These are phyloP conservation scores for Wickerhamomyces strasburgensis DNA, from an alignment of 805 yeast species.

Conservation along the genomic window DNA sequence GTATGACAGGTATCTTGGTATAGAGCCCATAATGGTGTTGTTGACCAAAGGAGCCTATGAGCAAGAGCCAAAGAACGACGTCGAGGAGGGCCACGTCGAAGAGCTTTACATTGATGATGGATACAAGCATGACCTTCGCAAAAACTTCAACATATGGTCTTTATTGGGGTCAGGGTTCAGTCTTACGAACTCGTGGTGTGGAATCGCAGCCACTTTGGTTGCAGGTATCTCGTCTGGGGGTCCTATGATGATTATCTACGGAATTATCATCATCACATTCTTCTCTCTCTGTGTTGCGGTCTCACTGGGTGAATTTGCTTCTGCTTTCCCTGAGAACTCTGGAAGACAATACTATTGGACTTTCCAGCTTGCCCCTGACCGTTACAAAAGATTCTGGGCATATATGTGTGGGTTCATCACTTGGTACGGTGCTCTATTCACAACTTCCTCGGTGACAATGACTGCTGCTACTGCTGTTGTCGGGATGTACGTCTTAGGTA, in stretches of 20 bases:
- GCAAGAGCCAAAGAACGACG: too few relatives aligned
- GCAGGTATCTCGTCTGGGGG: constrained; percentile 54
- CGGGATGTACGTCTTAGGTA: constrained; percentile 42
- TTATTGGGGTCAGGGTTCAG: constrained; percentile 55
- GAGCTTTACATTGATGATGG: too few relatives aligned
- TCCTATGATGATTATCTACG: constrained; percentile 51
- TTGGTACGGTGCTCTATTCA: constrained; percentile 57
- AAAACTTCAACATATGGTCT: constrained; percentile 37
- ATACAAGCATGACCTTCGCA: constrained; percentile 15
- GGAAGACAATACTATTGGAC: constrained; percentile 60
- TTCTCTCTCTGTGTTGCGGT: constrained; percentile 43
- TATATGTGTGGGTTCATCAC: constrained; percentile 55
- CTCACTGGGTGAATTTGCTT: constrained; percentile 45
- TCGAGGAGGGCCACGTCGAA: too few relatives aligned
- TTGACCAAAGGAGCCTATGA: too few relatives aligned
- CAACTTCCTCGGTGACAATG: constrained; percentile 52
- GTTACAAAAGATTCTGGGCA: constrained; percentile 32
- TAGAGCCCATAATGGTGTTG: too few relatives aligned
- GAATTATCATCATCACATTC: constrained; percentile 45
- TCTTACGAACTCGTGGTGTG: constrained; percentile 55
- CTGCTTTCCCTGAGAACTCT: constrained; percentile 45
- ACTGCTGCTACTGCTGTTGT: constrained; percentile 43
- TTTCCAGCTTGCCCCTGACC: constrained; percentile 41
- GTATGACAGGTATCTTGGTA: too few relatives aligned
- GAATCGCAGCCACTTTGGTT: constrained; percentile 49